A percentile compares a stretch with the other conserved stretches of the same genome.
Conservation (phyloP, 306 rosid genomes). For the Malus fusca region DNA sequence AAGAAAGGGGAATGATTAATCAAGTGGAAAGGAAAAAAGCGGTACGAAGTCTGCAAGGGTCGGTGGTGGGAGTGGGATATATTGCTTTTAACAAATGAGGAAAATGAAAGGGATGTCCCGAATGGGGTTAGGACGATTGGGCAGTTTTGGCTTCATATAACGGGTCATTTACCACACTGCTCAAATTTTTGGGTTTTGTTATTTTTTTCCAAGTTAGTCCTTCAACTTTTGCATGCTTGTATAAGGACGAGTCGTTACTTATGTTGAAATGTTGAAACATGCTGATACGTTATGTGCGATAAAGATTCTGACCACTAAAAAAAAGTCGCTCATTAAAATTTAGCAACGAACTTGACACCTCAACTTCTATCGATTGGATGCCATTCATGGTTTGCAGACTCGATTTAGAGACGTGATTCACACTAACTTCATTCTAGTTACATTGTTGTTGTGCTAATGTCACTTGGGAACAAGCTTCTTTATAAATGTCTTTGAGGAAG, state of each 20-base stretch:
- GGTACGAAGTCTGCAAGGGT: background rate
- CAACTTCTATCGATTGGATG: background rate
- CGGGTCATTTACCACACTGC: no score
- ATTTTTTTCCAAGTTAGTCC: background rate
- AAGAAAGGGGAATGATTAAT: background rate
- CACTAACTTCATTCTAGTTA: background rate
- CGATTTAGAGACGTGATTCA: background rate
- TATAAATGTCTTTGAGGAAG: no score
- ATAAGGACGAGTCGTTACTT: no score
- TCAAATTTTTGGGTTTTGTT: no score
- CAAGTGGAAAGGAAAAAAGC: background rate
- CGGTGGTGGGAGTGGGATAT: background rate
- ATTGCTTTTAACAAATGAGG: background rate
- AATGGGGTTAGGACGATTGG: background rate
- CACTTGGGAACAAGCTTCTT: no score
- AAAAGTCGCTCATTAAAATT: no score
- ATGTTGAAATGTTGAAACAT: no score
- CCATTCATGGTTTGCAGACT: background rate
- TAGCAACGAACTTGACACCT: background rate
- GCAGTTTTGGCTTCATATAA: constrained; percentile 7
- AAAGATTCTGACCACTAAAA: no score
- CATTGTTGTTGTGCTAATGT: no score
- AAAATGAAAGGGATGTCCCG: background rate
- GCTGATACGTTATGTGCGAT: no score
- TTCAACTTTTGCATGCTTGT: no score